Conservation (phyloP, 768 basidiomycete genomes). For the Fomitopsis pulvina region DNA sequence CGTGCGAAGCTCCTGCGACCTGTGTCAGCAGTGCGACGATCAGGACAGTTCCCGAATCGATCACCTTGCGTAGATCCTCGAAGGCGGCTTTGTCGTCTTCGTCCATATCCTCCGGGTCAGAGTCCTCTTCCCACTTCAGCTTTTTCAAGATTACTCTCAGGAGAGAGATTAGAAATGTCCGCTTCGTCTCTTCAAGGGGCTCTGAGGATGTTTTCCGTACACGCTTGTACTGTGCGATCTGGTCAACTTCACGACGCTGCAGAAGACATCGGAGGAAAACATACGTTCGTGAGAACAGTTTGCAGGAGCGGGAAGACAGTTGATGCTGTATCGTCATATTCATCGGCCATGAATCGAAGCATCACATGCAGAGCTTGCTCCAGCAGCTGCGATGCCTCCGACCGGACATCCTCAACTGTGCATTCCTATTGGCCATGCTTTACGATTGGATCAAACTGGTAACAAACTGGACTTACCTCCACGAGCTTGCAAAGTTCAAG, state of each 20-base stretch:
- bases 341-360: slow-evolving; percentile 85
- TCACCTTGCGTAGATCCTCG: slow-evolving; percentile 78
- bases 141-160: slow-evolving; percentile 77
- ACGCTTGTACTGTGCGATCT: slow-evolving; percentile 72
- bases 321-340: slow-evolving; percentile 82
- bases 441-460: neutral
- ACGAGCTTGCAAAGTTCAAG: slow-evolving; percentile 75
- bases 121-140: slow-evolving; percentile 85
- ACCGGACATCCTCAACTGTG: slow-evolving; percentile 48
- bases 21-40: neutral
- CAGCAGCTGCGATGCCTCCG: slow-evolving; percentile 60
- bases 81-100: slow-evolving; percentile 84
- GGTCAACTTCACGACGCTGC: neutral
- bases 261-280: slow-evolving; percentile 23
- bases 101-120: slow-evolving; percentile 76
- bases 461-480: slow-evolving; percentile 49
- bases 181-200: slow-evolving; percentile 58
- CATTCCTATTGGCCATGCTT: slow-evolving; percentile 40
- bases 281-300: slow-evolving; percentile 64
- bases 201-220: slow-evolving; percentile 51
- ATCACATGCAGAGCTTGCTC: slow-evolving; percentile 70
- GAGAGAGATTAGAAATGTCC: slow-evolving; percentile 71
- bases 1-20: slow-evolving; percentile 66
- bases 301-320: slow-evolving; percentile 81
- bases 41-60: slow-evolving; percentile 11